Evolutionary conservation across 2,329 filamentous ascomycete genomes (phyloP).

Genomic region (Hypoxylon sp.): DNA sequence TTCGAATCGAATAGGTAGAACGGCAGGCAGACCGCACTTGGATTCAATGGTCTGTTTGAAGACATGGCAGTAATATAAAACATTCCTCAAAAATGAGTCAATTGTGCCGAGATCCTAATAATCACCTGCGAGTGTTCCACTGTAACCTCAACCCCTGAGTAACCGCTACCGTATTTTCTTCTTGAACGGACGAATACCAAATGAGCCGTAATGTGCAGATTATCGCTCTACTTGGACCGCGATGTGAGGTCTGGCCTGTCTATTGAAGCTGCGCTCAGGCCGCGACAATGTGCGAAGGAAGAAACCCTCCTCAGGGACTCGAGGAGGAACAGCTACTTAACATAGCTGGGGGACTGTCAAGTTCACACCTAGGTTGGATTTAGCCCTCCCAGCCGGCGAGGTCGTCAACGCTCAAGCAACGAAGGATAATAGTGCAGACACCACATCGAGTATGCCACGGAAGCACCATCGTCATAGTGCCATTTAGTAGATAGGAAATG

Average conservation of each 20-base stretch:
- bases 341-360: too few species aligned
- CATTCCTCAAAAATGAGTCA: background rate
- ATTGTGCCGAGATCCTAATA: background rate
- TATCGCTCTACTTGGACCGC: too few species aligned
- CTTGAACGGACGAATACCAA: too few species aligned
- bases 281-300: too few species aligned
- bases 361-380: too few species aligned
- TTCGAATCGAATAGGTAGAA: background rate
- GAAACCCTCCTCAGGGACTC: too few species aligned
- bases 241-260: too few species aligned
- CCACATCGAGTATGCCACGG: background rate
- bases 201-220: too few species aligned
- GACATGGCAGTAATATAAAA: background rate
- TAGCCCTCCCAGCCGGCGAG: background rate
- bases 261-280: too few species aligned
- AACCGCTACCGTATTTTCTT: too few species aligned
- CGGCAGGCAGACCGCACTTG: background rate
- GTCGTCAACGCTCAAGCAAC: background rate
- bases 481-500: background rate
- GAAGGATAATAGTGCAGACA: background rate
- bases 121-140: background rate
- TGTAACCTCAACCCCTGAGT: too few species aligned
- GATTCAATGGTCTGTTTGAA: background rate
- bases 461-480: background rate
- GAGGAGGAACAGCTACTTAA: too few species aligned